Evolutionary conservation across 805 yeast genomes (phyloP), one percentile per base, ranked within the genome.

Genomic region (Pichia rugopelliculosa): DNA sequence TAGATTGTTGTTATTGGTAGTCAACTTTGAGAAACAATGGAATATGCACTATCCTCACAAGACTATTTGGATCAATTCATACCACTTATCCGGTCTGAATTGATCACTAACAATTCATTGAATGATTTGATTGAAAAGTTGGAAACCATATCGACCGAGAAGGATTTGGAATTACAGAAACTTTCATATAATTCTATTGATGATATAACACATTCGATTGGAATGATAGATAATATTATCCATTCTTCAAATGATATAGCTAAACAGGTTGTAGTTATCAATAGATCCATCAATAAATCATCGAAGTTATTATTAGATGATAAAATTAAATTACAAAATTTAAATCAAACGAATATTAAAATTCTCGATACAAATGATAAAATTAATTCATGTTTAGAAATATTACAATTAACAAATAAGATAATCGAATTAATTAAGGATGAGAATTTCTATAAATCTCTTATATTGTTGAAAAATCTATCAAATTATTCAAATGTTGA

Each of bases 341-440:
- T 79, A 50, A 84, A 83, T 55, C 82, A 80, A 54, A 76, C 84
- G 7, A 73, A 80, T 17, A 68, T 69, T 44, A 86, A 85, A 60
- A 82, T 91, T 51, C 76, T 77, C 45, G 87, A 85, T 54, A 83
- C 96, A 0, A 77, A 77, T 8, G 73, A 76, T 36, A 79, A 87
- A 20, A 77, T 91, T 33, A 79, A 76, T 46, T 73, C 81, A 43
- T 84, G 95, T 55, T 70, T 90, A 22, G 88, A 84, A 53, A 90
- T 90, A 10, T 72, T 91, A 47, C 96, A 90, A 59, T 75, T 85
- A 55, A 85, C 95, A 15, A 90, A 89, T 65, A 85, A 82, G 58
- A 86, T 89, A 42, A 87, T 88, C 60, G 90, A 86, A 36, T 70
- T 90, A 59, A 84, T 88, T 51, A 77, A 80, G 45, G 80, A 79